phyloP scores from a whole-genome alignment of 2,329 filamentous ascomycete species.

The Aspergillus pseudoglaucus region DNA sequence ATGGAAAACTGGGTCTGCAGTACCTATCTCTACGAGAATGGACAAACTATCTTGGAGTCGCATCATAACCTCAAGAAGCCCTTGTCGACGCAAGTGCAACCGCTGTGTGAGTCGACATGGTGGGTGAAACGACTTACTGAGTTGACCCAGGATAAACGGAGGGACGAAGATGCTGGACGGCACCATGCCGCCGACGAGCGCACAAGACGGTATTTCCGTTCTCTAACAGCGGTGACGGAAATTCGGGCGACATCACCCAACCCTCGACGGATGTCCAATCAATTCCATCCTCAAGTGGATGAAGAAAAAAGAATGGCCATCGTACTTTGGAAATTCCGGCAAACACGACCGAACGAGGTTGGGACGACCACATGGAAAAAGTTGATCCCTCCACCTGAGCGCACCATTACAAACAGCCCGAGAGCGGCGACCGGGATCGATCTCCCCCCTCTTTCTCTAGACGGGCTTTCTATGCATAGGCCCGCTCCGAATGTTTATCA shows the following conservation, averaged over 20 bases:
- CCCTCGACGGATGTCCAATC: slow-evolving; percentile 21
- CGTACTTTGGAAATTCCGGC: slow-evolving; percentile 42
- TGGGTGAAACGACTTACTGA: slow-evolving; percentile 40
- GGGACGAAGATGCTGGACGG: slow-evolving; percentile 31
- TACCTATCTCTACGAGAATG: slow-evolving; percentile 37
- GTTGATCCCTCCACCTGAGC: slow-evolving; percentile 32
- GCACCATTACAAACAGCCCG: slow-evolving; percentile 33
- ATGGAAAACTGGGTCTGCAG: slow-evolving; percentile 39
- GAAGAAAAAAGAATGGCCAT: slow-evolving; percentile 36
- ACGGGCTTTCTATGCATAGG: slow-evolving; percentile 28
- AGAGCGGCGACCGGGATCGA: slow-evolving; percentile 24
- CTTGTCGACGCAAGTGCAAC: slow-evolving; percentile 35
- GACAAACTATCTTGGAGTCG: slow-evolving; percentile 23
- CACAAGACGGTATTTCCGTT: slow-evolving; percentile 32
- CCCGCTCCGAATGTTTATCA: slow-evolving; percentile 27
- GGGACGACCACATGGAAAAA: slow-evolving; percentile 42
- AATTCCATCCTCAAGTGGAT: slow-evolving; percentile 16
- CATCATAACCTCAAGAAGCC: slow-evolving; percentile 29
- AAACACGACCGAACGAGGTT: slow-evolving; percentile 33
- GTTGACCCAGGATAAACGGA: slow-evolving; percentile 34
- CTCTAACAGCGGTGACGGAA: slow-evolving; percentile 42
- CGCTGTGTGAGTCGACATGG: slow-evolving; percentile 40
- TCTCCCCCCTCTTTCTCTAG: slow-evolving; percentile 24
- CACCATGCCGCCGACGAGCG: slow-evolving; percentile 29
- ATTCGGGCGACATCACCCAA: slow-evolving; percentile 30